phyloP scores from a whole-genome alignment of 306 rosid genomes.

The Macrotyloma uniflorum region DNA sequence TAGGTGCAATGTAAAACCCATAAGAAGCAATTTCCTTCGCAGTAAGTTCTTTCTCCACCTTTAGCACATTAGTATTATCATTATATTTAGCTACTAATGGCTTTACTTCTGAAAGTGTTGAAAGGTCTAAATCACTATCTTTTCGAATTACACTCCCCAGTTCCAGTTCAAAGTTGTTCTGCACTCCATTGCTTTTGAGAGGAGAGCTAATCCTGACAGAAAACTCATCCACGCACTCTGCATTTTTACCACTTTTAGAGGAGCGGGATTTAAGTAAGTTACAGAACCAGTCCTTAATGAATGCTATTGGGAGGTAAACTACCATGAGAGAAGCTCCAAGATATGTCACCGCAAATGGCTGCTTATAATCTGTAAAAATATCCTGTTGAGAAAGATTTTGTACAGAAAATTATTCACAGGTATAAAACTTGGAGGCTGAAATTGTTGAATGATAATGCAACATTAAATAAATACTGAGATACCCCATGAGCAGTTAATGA shows the following conservation, averaged over 20 bases:
- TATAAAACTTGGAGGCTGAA: conserved; percentile 3
- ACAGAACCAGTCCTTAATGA: conserved; percentile 94
- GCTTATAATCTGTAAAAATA: conserved; percentile 84
- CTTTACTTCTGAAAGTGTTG: conserved; percentile 59
- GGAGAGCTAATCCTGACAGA: conserved; percentile 50
- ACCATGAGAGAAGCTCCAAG: conserved; percentile 99
- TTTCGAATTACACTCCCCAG: conserved; percentile 53
- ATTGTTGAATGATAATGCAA: conserved; percentile 26
- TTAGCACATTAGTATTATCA: conserved; percentile 49
- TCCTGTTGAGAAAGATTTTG: conserved; percentile 57
- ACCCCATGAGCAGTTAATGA: neutral
- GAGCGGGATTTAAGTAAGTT: conserved; percentile 64
- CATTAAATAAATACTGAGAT: neutral
- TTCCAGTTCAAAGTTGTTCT: conserved; percentile 64
- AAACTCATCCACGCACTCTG: conserved; percentile 55
- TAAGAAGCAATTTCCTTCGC: conserved; percentile 71
- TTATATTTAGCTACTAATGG: conserved; percentile 70
- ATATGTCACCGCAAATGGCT: conserved; percentile 96
- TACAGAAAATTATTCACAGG: conserved; percentile 37
- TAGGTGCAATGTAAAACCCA: conserved; percentile 96
- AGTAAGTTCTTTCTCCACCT: conserved; percentile 61
- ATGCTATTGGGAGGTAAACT: conserved; percentile 95
- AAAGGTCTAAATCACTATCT: conserved; percentile 72
- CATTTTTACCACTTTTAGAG: conserved; percentile 70
- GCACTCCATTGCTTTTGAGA: conserved; percentile 57